Evolutionary conservation across 2,329 filamentous ascomycete genomes (phyloP).

Genomic region (Trichoderma arundinaceum): DNA sequence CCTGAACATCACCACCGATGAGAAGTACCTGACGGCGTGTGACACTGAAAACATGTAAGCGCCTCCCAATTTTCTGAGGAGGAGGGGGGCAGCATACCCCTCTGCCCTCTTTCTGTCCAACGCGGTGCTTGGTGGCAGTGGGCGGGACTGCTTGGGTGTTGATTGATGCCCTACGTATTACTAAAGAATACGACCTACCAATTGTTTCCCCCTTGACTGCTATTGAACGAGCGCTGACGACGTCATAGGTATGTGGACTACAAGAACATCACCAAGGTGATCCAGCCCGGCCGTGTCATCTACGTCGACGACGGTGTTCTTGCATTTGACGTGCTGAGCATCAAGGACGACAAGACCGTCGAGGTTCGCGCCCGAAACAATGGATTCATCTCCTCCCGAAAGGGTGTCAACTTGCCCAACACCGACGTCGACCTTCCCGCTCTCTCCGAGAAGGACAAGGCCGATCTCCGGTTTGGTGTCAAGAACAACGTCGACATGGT

Average conservation of each 20-base stretch:
- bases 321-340: slow-evolving; percentile 88
- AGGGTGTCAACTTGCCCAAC: slow-evolving; percentile 98
- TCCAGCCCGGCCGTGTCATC: slow-evolving; percentile 86
- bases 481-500: slow-evolving; percentile 99
- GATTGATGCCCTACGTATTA: slow-evolving; percentile 13
- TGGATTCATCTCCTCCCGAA: slow-evolving; percentile 97
- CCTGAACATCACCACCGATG: slow-evolving; percentile 96
- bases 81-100: neutral
- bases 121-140: neutral
- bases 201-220: neutral
- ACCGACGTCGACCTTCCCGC: slow-evolving; percentile 98
- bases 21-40: slow-evolving; percentile 82
- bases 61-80: neutral
- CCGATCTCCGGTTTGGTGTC: slow-evolving; percentile 91
- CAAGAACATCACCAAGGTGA: slow-evolving; percentile 99
- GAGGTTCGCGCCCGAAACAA: slow-evolving; percentile 91
- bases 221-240: slow-evolving; percentile 14
- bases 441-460: slow-evolving; percentile 97
- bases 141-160: slow-evolving; percentile 7
- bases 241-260: slow-evolving; percentile 89
- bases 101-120: slow-evolving; percentile 5
- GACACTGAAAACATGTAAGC: slow-evolving; percentile 90
- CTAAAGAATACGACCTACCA: neutral
- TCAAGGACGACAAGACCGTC: slow-evolving; percentile 88
- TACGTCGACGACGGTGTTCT: slow-evolving; percentile 99